Conservation (phyloP, 2,329 filamentous ascomycete species). For the Chaetomium strumarium region DNA sequence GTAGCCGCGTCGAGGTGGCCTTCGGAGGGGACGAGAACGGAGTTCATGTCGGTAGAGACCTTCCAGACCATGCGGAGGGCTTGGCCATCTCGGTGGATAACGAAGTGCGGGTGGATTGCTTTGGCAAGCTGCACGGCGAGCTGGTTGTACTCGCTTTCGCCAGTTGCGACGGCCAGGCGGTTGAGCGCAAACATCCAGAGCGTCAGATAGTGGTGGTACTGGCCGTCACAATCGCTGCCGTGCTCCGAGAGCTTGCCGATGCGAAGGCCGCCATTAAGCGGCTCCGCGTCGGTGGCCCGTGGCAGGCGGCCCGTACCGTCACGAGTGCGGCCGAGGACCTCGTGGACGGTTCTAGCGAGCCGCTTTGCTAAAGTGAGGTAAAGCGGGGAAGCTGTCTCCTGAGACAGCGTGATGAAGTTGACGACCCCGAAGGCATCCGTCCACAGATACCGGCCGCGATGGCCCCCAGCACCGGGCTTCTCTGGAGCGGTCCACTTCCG, state of each 20-base stretch:
- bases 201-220: constrained; percentile 57
- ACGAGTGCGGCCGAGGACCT: constrained; percentile 46
- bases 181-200: constrained; percentile 60
- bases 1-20: constrained; percentile 52
- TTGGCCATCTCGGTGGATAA: constrained; percentile 25
- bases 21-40: constrained; percentile 43
- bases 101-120: constrained; percentile 48
- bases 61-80: constrained; percentile 48
- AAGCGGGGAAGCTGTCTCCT: constrained; percentile 30
- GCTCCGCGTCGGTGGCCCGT: constrained; percentile 45
- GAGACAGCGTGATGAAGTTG: constrained; percentile 51
- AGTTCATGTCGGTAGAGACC: constrained; percentile 43
- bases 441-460: constrained; percentile 55
- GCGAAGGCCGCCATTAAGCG: constrained; percentile 48
- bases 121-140: constrained; percentile 47
- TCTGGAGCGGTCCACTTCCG: constrained; percentile 41
- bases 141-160: constrained; percentile 41
- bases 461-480: constrained; percentile 43
- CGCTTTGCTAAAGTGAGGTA: constrained; percentile 45
- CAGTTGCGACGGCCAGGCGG: constrained; percentile 43
- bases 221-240: constrained; percentile 50
- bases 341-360: constrained; percentile 47
- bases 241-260: constrained; percentile 48
- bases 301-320: constrained; percentile 42
- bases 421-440: constrained; percentile 56